phyloP scores from a whole-genome alignment of 371 early-diverging fungal genomes.

The Haplosporangium sp. region DNA sequence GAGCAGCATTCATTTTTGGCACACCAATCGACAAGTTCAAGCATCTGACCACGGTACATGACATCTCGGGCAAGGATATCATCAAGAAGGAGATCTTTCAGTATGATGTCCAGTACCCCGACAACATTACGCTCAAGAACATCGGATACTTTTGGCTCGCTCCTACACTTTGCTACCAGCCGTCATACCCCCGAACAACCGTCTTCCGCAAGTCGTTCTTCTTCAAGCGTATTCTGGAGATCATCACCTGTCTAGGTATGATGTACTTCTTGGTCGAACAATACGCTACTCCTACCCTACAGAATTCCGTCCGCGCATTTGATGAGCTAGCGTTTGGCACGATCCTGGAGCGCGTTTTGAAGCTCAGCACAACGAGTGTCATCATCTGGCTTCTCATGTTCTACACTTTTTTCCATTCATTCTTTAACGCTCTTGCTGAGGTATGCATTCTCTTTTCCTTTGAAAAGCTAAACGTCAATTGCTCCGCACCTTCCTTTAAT shows the following conservation, averaged over 20 bases:
- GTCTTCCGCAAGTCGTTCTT: constrained; percentile 80
- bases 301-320: constrained; percentile 81
- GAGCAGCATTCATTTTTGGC: constrained; percentile 58
- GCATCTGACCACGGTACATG: constrained; percentile 35
- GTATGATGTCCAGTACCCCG: constrained; percentile 75
- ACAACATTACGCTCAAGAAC: constrained; percentile 77
- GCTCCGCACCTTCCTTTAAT: too few species aligned
- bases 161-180: constrained; percentile 93
- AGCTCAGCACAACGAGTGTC: constrained; percentile 85
- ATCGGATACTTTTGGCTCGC: constrained; percentile 83
- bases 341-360: constrained; percentile 87
- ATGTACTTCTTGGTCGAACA: constrained; percentile 88
- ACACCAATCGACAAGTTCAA: constrained; percentile 21
- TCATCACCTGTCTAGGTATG: constrained; percentile 72
- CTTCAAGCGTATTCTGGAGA: constrained; percentile 82
- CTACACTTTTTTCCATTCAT: constrained; percentile 89
- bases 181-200: constrained; percentile 83
- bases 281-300: constrained; percentile 87
- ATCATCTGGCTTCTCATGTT: constrained; percentile 92
- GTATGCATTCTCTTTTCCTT: constrained; percentile 24
- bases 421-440: constrained; percentile 84
- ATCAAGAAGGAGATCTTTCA: constrained; percentile 52
- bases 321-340: constrained; percentile 73
- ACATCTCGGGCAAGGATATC: constrained; percentile 13
- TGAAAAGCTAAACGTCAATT: neutral